A percentile compares a stretch with the other conserved stretches of the same genome.
phyloP scores from a whole-genome alignment of 106 monocot genomes.

The Acanthochlamys bracteata region DNA sequence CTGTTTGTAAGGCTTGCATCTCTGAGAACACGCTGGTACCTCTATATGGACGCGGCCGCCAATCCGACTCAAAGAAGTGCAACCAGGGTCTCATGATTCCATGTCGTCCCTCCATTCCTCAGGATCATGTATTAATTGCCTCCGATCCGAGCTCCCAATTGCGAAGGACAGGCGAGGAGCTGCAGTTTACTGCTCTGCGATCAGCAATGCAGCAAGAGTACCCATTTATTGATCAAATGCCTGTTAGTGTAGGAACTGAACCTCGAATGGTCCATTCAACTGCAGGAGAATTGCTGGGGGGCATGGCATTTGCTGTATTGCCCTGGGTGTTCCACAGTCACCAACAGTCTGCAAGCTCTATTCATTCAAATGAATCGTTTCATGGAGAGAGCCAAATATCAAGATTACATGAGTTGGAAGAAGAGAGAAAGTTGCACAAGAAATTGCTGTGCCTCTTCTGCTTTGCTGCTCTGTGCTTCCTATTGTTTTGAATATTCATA shows the following conservation, averaged over 20 bases:
- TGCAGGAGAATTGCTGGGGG: slow-evolving; percentile 36
- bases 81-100: slow-evolving; percentile 24
- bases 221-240: not conserved
- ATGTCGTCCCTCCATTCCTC: slow-evolving; percentile 25
- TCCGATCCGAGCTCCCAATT: not conserved
- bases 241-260: not conserved
- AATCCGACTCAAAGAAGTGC: not conserved
- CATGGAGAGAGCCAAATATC: slow-evolving; percentile 9
- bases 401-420: slow-evolving; percentile 30
- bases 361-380: slow-evolving; percentile 17
- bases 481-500: slow-evolving; percentile 38
- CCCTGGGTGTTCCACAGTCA: slow-evolving; percentile 34
- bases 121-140: not conserved
- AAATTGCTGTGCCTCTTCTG: slow-evolving; percentile 55
- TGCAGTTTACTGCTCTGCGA: not conserved
- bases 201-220: slow-evolving; percentile 11
- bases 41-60: slow-evolving; percentile 63
- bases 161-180: not conserved
- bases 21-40: slow-evolving; percentile 59
- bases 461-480: slow-evolving; percentile 45
- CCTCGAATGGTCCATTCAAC: slow-evolving; percentile 26
- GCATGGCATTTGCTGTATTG: slow-evolving; percentile 39
- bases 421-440: slow-evolving; percentile 52
- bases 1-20: slow-evolving; percentile 79
- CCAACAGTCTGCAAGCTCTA: slow-evolving; percentile 2